phyloP scores from a whole-genome alignment of 352 stramenopile species.

The Stephanocyclus meneghinianus region DNA sequence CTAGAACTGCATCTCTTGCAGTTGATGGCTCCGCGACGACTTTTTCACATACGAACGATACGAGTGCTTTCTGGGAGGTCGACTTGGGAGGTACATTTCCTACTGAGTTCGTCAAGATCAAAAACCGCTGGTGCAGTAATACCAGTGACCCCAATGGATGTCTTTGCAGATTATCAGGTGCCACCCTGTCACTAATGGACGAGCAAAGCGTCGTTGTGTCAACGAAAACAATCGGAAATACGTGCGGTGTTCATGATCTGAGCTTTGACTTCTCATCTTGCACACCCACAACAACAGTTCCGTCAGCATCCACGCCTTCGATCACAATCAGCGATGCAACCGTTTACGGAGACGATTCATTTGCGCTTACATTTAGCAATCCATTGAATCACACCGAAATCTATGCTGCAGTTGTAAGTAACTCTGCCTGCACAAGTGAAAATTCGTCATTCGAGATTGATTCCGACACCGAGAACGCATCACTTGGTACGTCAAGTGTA shows the following conservation, averaged over 20 bases:
- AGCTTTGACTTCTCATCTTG: neutral
- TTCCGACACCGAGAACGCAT: neutral
- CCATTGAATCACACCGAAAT: neutral
- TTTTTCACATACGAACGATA: neutral
- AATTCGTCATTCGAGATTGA: neutral
- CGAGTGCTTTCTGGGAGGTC: neutral
- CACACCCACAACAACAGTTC: too few relatives aligned
- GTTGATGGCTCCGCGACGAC: neutral
- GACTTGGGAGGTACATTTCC: neutral
- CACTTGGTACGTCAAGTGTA: neutral
- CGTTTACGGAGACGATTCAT: neutral
- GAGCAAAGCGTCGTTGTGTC: neutral
- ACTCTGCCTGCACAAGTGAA: neutral
- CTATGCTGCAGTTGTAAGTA: neutral
- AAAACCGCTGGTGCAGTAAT: conserved; percentile 2
- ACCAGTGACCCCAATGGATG: neutral
- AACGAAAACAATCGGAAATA: neutral
- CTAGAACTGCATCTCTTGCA: neutral
- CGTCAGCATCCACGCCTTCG: neutral
- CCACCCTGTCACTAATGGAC: neutral
- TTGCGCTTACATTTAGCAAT: neutral
- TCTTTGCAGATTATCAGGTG: neutral
- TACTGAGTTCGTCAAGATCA: neutral
- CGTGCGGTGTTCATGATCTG: neutral
- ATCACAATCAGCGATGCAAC: neutral